Percentiles rank a stretch among this genome's conserved stretches.
phyloP scores from a whole-genome alignment of 164 flowering plant genomes.

The Tinospora cordifolia region DNA sequence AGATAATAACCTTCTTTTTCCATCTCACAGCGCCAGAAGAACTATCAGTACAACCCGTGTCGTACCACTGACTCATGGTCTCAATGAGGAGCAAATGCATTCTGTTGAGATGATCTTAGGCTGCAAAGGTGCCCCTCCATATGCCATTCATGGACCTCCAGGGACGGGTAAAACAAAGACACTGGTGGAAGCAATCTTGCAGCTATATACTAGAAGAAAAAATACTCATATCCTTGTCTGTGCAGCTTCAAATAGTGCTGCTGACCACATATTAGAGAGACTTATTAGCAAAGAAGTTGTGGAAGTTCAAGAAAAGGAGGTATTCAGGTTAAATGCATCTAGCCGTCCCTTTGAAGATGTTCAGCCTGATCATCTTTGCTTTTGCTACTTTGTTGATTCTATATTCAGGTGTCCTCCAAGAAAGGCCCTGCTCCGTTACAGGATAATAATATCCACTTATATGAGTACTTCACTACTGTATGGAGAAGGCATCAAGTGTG shows the following conservation, averaged over 20 bases:
- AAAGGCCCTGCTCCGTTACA: slow-evolving; percentile 36
- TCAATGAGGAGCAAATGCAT: slow-evolving; percentile 73
- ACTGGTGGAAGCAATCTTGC: slow-evolving; percentile 75
- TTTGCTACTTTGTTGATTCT: slow-evolving; percentile 52
- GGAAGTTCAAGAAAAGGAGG: slow-evolving; percentile 32
- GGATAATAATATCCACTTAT: slow-evolving; percentile 76
- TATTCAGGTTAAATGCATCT: slow-evolving; percentile 78
- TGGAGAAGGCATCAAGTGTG: slow-evolving; percentile 54
- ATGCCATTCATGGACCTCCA: slow-evolving; percentile 90
- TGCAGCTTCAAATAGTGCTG: slow-evolving; percentile 91
- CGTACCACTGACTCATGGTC: slow-evolving; percentile 38
- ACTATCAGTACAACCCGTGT: slow-evolving; percentile 32
- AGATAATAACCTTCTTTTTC: slow-evolving; percentile 52
- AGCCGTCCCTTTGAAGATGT: slow-evolving; percentile 65
- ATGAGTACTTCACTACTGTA: slow-evolving; percentile 66
- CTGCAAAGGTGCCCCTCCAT: slow-evolving; percentile 78
- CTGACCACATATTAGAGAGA: slow-evolving; percentile 69
- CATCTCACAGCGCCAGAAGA: slow-evolving; percentile 27
- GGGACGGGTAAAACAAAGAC: slow-evolving; percentile 95
- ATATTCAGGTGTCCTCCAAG: slow-evolving; percentile 60
- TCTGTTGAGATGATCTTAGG: slow-evolving; percentile 73
- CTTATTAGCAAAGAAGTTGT: slow-evolving; percentile 32
- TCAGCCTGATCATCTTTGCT: slow-evolving; percentile 35
- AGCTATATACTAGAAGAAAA: slow-evolving; percentile 39
- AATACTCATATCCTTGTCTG: slow-evolving; percentile 58